Evolutionary conservation across 148 eudicot genomes (phyloP).

Genomic region (Cornus florida): DNA sequence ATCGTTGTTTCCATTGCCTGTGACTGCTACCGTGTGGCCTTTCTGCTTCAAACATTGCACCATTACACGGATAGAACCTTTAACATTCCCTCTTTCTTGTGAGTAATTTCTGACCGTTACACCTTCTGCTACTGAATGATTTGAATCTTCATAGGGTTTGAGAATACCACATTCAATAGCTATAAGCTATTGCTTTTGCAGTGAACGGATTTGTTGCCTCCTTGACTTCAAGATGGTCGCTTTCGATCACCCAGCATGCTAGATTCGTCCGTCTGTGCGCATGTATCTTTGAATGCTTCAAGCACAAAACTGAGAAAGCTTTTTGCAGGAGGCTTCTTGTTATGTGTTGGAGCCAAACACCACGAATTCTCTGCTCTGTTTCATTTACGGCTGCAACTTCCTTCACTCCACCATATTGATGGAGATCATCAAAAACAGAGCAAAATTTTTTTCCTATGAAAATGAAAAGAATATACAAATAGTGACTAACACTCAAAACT

Average conservation of each 20-base stretch:
- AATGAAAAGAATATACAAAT: no score
- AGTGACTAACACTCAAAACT: no score
- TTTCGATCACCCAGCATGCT: slow-evolving; percentile 47
- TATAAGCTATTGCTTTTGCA: no score
- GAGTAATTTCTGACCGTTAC: slow-evolving; percentile 1
- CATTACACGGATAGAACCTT: slow-evolving; percentile 20
- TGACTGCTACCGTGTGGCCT: slow-evolving; percentile 18
- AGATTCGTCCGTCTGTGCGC: slow-evolving; percentile 39
- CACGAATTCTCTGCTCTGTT: no score
- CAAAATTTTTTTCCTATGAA: no score
- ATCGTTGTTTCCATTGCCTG: no score
- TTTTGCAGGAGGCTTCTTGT: slow-evolving; percentile 9
- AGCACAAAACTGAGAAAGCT: neutral
- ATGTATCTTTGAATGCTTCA: neutral
- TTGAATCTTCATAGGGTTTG: slow-evolving; percentile 22
- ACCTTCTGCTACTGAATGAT: slow-evolving; percentile 39
- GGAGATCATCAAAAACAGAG: no score
- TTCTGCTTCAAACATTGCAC: slow-evolving; percentile 38
- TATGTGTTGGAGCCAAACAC: no score
- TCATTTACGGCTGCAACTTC: no score
- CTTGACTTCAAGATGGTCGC: slow-evolving; percentile 20
- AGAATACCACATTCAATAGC: slow-evolving; percentile 46
- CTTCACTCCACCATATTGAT: no score
- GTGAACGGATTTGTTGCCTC: slow-evolving; percentile 9
- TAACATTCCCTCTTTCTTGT: slow-evolving; percentile 10